phyloP scores from a whole-genome alignment of 2,329 filamentous ascomycete species.

The Scytalidium lignicola region DNA sequence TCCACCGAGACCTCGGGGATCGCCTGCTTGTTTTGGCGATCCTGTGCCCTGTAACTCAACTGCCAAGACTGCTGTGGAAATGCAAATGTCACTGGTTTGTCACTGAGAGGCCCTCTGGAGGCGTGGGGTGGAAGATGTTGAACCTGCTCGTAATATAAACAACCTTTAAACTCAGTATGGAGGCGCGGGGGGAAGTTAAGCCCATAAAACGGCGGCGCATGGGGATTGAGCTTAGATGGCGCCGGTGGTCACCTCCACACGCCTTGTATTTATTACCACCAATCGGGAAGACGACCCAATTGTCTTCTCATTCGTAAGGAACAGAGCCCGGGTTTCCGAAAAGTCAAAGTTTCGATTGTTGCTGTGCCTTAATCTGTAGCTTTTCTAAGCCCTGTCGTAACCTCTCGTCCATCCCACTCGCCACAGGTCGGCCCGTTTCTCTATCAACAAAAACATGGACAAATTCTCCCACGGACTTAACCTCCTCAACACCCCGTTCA shows the following conservation, averaged over 20 bases:
- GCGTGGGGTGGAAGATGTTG: neutral
- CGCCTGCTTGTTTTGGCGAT: neutral
- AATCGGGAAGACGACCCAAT: neutral
- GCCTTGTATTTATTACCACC: too few relatives aligned
- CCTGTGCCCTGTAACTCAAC: too few relatives aligned
- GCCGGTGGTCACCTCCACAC: too few relatives aligned
- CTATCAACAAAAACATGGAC: constrained; percentile 86
- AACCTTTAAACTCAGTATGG: too few relatives aligned
- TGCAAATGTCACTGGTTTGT: too few relatives aligned
- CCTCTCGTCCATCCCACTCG: constrained; percentile 55
- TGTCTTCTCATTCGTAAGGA: neutral
- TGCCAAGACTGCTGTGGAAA: too few relatives aligned
- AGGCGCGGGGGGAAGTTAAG: too few relatives aligned
- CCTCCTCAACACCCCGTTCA: constrained; percentile 63
- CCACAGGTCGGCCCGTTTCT: constrained; percentile 60
- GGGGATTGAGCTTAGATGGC: too few relatives aligned
- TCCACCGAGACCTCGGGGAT: neutral
- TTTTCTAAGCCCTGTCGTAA: constrained; percentile 56
- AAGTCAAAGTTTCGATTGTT: constrained; percentile 21
- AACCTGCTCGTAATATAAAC: too few relatives aligned
- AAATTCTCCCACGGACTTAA: constrained; percentile 81
- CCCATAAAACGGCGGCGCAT: too few relatives aligned
- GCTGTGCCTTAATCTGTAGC: constrained; percentile 35
- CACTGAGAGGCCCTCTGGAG: too few relatives aligned
- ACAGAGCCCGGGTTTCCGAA: neutral